Evolutionary conservation across 805 yeast genomes (phyloP), one percentile per base, ranked within the genome.

Genomic region (Sugiyamaella qingdaonensis): DNA sequence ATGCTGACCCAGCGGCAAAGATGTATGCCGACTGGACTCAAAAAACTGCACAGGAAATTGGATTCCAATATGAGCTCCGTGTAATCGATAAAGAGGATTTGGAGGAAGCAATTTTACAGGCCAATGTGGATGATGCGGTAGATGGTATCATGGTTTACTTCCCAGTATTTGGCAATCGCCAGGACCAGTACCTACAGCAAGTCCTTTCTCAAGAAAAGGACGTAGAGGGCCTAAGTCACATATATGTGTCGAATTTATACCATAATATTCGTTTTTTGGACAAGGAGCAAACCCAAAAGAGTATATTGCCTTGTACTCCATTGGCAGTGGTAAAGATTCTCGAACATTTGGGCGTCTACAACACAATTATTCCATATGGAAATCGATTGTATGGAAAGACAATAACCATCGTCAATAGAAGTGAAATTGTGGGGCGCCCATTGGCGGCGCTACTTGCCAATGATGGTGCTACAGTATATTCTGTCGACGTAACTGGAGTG

Each of bases 401-500:
- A 49, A 78, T 92, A 52, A 84, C 95, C 47, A 84, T 94, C 44
- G 91, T 94, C 49, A 94, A 94, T 72, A 78, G 99, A 64, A 87
- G 96, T 10, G 99, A 94, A 71, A 92, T 94, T 64, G 99, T 94
- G 19, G 99, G 99, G 10, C 81, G 99, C 61, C 99, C 99, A 0
- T 74, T 94, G 55, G 98, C 98, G 33, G 98, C 99, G 0, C 71
- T 94, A 35, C 74, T 94, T 58, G 98, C 99, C 16, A 94, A 94
- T 65, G 99, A 94, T 66, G 99, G 99, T 57, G 99, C 99, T 19
- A 85, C 85, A 1, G 98, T 94, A 1, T 94, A 86, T 68, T 91
- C 98, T 1, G 92, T 84, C 2, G 98, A 94, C 66, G 72, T 94
- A 48, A 83, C 86, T 63, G 87, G 89, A 61, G 82, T 90, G 58